Evolutionary conservation across 495 filamentous ascomycete genomes (phyloP), one percentile per base, ranked within the genome.

Genomic region (Niebla homalea): DNA sequence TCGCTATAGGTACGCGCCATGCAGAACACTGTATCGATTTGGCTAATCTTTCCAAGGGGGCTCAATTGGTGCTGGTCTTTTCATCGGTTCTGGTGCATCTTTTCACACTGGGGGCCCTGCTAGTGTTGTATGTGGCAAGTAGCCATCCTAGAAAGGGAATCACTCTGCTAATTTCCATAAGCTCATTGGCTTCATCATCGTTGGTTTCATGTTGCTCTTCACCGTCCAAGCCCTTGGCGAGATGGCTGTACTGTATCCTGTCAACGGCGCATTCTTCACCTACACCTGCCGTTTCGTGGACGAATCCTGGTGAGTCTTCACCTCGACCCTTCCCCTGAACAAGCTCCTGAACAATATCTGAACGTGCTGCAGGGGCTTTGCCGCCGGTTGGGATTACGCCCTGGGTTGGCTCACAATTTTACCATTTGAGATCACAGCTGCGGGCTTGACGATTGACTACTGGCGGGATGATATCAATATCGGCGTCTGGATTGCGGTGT

Each of bases 391-490:
- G 79, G 79, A 85, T 60, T 87, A 87, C 59, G 76, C 79, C 48
- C 67, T 84, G 43, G 70, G 75, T 58, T 87, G 83, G 83, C 83
- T 84, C 63, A 63, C 71, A 37, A 73, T 55, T 23, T 57, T 69
- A n/a, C 70, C 68, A 2, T 66, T 72, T 36, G 85, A 93, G 59
- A 67, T 90, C 32, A 90, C 84, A 0, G 88, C 86, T 29, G 81
- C 85, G 21, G 78, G 83, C 48, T 63, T 92, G 7, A 81, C 89
- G 3, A 77, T 94, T n/a, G 68, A 82, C 42, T 85, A 74, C 52
- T 94, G 88, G 88, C 51, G 62, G 23, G 62, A 64, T 6, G 63
- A 71, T 38, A 62, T 81, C 20, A 81, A 75, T 48, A 64, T 71
- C 43, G 76, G 61, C 5, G 79, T 85, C 11, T 68, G 80, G 54